These are phyloP conservation scores for Dunaliella primolecta DNA, from an alignment of 139 green algal species.

Conservation along the genomic window DNA sequence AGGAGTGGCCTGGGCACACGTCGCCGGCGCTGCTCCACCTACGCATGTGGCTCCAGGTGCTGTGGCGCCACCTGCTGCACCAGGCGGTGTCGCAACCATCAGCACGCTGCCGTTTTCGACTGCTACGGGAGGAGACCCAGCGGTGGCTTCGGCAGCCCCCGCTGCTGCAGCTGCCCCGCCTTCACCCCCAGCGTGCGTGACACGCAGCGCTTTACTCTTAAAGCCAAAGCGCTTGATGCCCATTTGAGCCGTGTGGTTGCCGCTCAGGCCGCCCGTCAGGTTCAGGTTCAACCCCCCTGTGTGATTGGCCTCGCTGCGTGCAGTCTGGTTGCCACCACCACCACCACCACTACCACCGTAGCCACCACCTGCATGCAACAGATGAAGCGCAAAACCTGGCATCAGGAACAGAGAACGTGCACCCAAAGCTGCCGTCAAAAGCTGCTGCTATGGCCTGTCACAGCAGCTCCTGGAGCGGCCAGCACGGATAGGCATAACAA, in stretches of 20 bases:
- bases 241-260: slow-evolving; percentile 5
- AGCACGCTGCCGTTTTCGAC: too few relatives aligned
- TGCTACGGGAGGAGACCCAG: neutral
- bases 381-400: too few relatives aligned
- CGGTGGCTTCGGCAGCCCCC: neutral
- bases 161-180: neutral
- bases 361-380: too few relatives aligned
- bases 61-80: neutral
- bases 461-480: too few relatives aligned
- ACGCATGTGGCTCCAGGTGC: too few relatives aligned
- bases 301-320: too few relatives aligned
- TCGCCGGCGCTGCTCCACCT: neutral
- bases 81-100: neutral
- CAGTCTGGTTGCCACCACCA: too few relatives aligned
- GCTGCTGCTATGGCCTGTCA: too few relatives aligned
- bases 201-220: slow-evolving; percentile 38
- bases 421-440: too few relatives aligned
- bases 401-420: too few relatives aligned
- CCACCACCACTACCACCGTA: too few relatives aligned
- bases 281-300: neutral
- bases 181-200: slow-evolving; percentile 10
- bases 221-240: slow-evolving; percentile 38
- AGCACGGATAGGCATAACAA: too few relatives aligned
- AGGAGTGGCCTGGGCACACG: neutral
- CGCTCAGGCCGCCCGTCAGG: neutral